phyloP scores from a whole-genome alignment of 768 basidiomycete genomes.

The Inosperma sp. region DNA sequence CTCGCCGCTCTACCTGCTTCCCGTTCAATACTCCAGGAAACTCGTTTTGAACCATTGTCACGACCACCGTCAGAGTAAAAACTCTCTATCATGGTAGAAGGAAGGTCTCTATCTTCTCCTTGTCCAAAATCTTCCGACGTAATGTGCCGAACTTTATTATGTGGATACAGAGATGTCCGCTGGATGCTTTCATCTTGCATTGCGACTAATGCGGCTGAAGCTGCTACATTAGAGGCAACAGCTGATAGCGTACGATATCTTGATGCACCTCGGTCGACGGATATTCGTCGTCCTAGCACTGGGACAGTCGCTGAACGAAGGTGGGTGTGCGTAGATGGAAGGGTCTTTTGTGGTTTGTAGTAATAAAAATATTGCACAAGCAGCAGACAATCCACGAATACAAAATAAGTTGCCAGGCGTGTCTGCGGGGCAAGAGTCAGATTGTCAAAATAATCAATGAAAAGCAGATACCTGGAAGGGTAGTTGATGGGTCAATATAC shows the following conservation, averaged over 20 bases:
- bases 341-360: slow-evolving; percentile 34
- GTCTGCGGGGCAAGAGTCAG: slow-evolving; percentile 45
- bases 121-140: slow-evolving; percentile 21
- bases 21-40: slow-evolving; percentile 67
- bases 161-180: slow-evolving; percentile 7
- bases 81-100: slow-evolving; percentile 62
- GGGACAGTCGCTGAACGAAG: slow-evolving; percentile 42
- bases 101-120: slow-evolving; percentile 49
- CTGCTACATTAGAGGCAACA: slow-evolving; percentile 69
- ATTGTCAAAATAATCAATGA: slow-evolving; percentile 6
- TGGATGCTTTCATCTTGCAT: slow-evolving; percentile 41
- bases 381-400: slow-evolving; percentile 71
- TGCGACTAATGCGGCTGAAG: slow-evolving; percentile 64
- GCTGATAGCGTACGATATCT: slow-evolving; percentile 66
- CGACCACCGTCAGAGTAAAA: slow-evolving; percentile 69
- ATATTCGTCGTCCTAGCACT: slow-evolving; percentile 39
- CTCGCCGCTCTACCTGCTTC: slow-evolving; percentile 40
- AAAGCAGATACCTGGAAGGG: slow-evolving; percentile 77
- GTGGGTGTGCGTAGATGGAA: slow-evolving; percentile 28
- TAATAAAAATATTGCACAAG: slow-evolving; percentile 84
- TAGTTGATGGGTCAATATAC: slow-evolving; percentile 86
- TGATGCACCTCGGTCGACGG: slow-evolving; percentile 49
- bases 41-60: slow-evolving; percentile 43
- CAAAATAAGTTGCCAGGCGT: slow-evolving; percentile 89
- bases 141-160: background rate